Evolutionary conservation across 129 eudicot species (phyloP), one percentile per base, ranked within the genome.

Genomic region (Helianthus tuberosus): DNA sequence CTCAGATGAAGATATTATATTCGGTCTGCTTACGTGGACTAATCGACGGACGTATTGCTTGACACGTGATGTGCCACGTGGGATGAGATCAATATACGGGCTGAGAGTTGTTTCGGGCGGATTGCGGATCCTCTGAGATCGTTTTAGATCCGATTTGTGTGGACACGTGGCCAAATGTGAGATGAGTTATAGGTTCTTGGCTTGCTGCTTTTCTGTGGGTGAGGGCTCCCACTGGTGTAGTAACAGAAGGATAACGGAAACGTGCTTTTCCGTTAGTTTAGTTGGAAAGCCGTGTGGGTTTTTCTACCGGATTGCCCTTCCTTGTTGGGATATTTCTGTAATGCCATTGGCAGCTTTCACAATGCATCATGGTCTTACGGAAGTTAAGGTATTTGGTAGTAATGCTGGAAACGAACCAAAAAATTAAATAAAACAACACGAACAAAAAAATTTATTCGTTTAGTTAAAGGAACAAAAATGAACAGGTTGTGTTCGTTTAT

Each of bases 31-130:
- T 79, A 78, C 78, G 80, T 82, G 92, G 87, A 77, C 11, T 10
- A 38, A 36, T 66, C 77, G 71, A 80, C 68, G 81, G 84, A 44
- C 17, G 12, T 1, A 27, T 55, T 5, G 5, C 14, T 32, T 27
- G 71, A 80, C 88, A 86, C 47, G 79, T 63, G 39, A 14, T 11
- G 0, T 2, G 0, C 11, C 77, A 80, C 68, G 75, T 77, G 3
- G 74, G 84, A 73, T 70, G 71, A 79, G 75, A 87, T 87, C 92
- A 43, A 84, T 75, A 81, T 68, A 74, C 70, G 81, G 81, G 70
- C 73, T 58, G 71, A 57, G 81, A 68, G 72, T 43, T 41, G 75
- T 68, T 73, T 72, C 72, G 64, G 71, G 77, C 83, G 85, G 85
- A 81, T 78, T 44, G 29, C 61, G 83, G 82, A 79, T 79, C 84